Base-by-base conservation (phyloP, 306 rosid genomes). In the Chamaecrista fasciculata region DNA sequence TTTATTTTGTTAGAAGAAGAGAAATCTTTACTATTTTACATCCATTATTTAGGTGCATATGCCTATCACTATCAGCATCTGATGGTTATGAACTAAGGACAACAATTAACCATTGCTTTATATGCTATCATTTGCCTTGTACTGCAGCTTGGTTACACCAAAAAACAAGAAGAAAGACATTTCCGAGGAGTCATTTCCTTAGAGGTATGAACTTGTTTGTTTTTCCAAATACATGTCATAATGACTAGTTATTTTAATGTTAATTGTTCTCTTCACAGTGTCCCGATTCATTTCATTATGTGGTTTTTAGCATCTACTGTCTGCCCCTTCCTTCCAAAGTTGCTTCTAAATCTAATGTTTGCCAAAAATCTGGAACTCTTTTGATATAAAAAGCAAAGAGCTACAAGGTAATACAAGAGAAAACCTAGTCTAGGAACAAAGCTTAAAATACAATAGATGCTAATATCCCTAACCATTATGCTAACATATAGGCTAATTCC, bases 81-180 rank as follows among this genome's bases (percentile, higher is more conserved):
- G 5, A 19, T 20, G 6, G 56, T 47, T 20, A 18, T 66, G 52
- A 15, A 25, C 19, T 66, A 36, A n/a, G 52, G 59, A 2, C 44
- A 6, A 40, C 40, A 40, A n/a, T 39, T 36, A 77, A 78, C 44
- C 52, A 12, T 63, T 71, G 66, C 25, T 65, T 62, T 70, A 44
- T 15, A 46, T 49, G 33, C 33, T 16, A 42, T 66, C 60, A 50
- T 62, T 70, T 66, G 33, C 37, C 26, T 59, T 52, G 4, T 48
- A 50, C 78, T 77, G 67, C 65, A 83, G 87, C 87, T 83, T 77
- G 87, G 87, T 48, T 83, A 83, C 74, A 83, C 87, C 52, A 80
- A 83, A 57, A 83, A 83, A 56, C 83, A 83, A 70, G 85, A 80
- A 65, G 87, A 83, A 72, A 80, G 78, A 62, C 74, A 70, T 80